Percentiles rank a stretch among this genome's conserved stretches.
phyloP scores from a whole-genome alignment of 257 asterid genomes.

The Plantago ovata region DNA sequence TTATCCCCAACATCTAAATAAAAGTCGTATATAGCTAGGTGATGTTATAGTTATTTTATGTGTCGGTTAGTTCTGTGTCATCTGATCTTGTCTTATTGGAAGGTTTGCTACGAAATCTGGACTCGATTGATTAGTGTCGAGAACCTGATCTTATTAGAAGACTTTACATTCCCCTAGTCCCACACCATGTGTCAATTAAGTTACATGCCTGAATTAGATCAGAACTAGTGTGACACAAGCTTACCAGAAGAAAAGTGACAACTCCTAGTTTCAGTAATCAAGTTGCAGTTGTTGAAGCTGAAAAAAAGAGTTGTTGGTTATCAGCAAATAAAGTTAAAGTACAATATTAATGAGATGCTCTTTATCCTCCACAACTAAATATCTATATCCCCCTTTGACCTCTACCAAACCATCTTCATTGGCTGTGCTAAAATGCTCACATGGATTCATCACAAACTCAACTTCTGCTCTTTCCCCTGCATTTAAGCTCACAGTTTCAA shows the following conservation, averaged over 20 bases:
- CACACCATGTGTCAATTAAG: too few relatives aligned
- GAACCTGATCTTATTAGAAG: too few relatives aligned
- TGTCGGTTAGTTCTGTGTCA: too few relatives aligned
- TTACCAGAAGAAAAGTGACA: neutral
- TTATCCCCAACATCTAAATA: too few relatives aligned
- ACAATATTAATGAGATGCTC: slow-evolving; percentile 39
- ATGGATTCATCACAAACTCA: slow-evolving; percentile 33
- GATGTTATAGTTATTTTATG: too few relatives aligned
- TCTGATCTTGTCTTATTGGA: too few relatives aligned
- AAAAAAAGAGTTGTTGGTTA: neutral
- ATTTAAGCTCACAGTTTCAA: slow-evolving; percentile 22
- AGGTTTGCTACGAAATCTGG: too few relatives aligned
- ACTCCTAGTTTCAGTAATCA: neutral
- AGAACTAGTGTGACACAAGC: neutral
- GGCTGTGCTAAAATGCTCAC: slow-evolving; percentile 65
- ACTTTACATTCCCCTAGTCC: too few relatives aligned
- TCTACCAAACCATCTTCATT: slow-evolving; percentile 64
- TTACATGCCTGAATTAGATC: too few relatives aligned
- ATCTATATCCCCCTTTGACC: slow-evolving; percentile 50
- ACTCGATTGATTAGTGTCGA: too few relatives aligned
- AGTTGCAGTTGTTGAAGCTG: neutral
- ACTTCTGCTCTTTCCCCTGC: slow-evolving; percentile 27
- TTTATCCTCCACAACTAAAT: slow-evolving; percentile 45
- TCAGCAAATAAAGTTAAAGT: slow-evolving; percentile 19
- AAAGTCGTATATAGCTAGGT: too few relatives aligned